These are phyloP conservation scores for Nissolia schottii DNA, from an alignment of 306 rosid genomes.

Conservation along the genomic window DNA sequence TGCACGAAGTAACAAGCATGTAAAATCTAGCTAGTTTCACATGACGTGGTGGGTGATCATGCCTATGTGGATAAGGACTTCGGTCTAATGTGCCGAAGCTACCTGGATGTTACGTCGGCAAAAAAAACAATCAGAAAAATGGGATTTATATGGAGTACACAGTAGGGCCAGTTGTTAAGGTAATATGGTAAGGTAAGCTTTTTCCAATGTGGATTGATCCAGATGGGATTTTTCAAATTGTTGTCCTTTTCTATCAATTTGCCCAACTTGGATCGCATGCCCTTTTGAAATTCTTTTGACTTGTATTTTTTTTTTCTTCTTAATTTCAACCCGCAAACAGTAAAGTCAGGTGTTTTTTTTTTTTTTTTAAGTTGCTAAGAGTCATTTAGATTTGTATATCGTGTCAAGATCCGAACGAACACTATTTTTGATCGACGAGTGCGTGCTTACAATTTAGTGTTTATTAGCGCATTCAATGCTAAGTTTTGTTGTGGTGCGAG, in stretches of 20 bases:
- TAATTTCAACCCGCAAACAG: background rate
- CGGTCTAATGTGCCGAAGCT: conserved; percentile 29
- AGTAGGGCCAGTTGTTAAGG: background rate
- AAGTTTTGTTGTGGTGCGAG: too few relatives aligned
- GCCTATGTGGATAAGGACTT: conserved; percentile 12
- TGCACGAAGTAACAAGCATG: background rate
- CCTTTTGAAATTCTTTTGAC: conserved; percentile 27
- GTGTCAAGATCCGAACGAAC: too few relatives aligned
- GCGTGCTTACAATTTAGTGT: too few relatives aligned
- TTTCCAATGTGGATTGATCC: background rate
- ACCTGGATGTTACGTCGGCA: conserved; percentile 29
- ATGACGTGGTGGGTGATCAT: conserved; percentile 30
- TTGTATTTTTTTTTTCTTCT: background rate
- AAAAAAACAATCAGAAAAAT: too few relatives aligned
- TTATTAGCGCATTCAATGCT: too few relatives aligned
- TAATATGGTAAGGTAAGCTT: background rate
- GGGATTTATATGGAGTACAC: background rate
- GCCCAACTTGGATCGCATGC: background rate
- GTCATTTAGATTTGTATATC: too few relatives aligned
- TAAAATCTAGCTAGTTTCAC: background rate
- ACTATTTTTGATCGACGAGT: too few relatives aligned
- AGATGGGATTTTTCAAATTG: background rate
- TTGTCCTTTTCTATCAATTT: background rate
- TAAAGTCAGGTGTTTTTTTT: too few relatives aligned
- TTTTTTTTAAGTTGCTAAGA: too few relatives aligned